Conservation (phyloP, 2,329 filamentous ascomycete species). For the Paecilomyces dactylethromorphus region DNA sequence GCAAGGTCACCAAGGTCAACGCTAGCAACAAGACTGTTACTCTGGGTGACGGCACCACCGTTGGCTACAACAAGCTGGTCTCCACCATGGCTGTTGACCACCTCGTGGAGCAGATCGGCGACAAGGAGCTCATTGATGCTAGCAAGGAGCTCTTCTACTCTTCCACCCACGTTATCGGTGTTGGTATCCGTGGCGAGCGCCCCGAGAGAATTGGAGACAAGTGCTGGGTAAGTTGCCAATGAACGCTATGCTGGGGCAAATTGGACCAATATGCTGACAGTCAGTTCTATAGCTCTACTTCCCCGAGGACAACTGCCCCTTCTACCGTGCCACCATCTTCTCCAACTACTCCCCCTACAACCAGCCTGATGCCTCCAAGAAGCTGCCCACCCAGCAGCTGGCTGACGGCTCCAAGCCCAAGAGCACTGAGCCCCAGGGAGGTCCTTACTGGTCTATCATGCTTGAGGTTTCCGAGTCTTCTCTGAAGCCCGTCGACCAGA, state of each 20-base stretch:
- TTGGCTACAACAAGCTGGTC: slow-evolving; percentile 87
- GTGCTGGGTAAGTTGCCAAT: slow-evolving; percentile 74
- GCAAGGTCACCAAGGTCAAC: slow-evolving; percentile 79
- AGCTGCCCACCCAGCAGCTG: slow-evolving; percentile 79
- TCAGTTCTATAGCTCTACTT: slow-evolving; percentile 68
- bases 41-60: slow-evolving; percentile 75
- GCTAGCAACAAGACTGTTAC: slow-evolving; percentile 76
- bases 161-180: slow-evolving; percentile 92
- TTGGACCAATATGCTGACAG: background rate
- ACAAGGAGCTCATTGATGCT: slow-evolving; percentile 73
- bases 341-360: slow-evolving; percentile 99
- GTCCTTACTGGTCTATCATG: slow-evolving; percentile 99
- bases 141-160: slow-evolving; percentile 95
- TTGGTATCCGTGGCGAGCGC: slow-evolving; percentile 84
- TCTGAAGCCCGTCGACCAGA: slow-evolving; percentile 87
- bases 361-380: slow-evolving; percentile 74
- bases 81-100: slow-evolving; percentile 95
- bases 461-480: slow-evolving; percentile 92
- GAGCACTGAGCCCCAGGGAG: slow-evolving; percentile 67
- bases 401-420: slow-evolving; percentile 77
- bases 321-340: slow-evolving; percentile 99
- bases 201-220: slow-evolving; percentile 98
- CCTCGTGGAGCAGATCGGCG: slow-evolving; percentile 78
- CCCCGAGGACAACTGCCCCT: slow-evolving; percentile 96
- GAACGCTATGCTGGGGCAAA: background rate